phyloP scores from a whole-genome alignment of 2,329 filamentous ascomycete species.

The Exophiala bonariae region DNA sequence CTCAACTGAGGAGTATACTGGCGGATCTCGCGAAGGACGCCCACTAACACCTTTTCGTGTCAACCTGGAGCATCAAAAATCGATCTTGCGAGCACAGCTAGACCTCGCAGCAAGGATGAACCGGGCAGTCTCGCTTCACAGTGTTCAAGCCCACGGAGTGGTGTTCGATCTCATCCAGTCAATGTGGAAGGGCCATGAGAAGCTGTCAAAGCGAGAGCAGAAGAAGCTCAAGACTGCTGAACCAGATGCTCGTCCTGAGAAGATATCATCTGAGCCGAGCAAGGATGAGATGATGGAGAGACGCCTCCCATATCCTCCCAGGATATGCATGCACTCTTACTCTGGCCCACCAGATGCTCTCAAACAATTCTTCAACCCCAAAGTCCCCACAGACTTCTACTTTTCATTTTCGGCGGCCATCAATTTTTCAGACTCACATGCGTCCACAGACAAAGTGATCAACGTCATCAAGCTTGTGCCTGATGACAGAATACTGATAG shows the following conservation, averaged over 20 bases:
- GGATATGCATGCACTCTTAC: conserved; percentile 93
- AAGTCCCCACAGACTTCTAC: conserved; percentile 74
- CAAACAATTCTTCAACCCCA: conserved; percentile 72
- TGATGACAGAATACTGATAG: conserved; percentile 75
- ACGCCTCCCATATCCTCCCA: conserved; percentile 72
- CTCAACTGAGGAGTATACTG: conserved; percentile 47
- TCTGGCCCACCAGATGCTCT: conserved; percentile 75
- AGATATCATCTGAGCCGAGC: conserved; percentile 31
- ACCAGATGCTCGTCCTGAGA: conserved; percentile 33
- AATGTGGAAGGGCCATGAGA: conserved; percentile 61
- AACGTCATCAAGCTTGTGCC: conserved; percentile 73
- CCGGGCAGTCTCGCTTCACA: conserved; percentile 61
- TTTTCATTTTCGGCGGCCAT: conserved; percentile 86
- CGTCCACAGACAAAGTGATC: conserved; percentile 55
- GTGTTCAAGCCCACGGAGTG: conserved; percentile 62
- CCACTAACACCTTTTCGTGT: conserved; percentile 59
- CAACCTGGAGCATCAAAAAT: conserved; percentile 57
- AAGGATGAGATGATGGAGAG: conserved; percentile 24
- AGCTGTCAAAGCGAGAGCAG: conserved; percentile 51
- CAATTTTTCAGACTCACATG: conserved; percentile 62
- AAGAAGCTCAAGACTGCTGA: conserved; percentile 36
- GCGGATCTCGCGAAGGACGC: conserved; percentile 61
- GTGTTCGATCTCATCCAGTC: conserved; percentile 57
- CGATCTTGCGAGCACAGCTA: conserved; percentile 58
- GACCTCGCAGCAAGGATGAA: conserved; percentile 58